Base-by-base conservation (phyloP, 2,329 filamentous ascomycete genomes). In the Colletotrichum tamarilloi region DNA sequence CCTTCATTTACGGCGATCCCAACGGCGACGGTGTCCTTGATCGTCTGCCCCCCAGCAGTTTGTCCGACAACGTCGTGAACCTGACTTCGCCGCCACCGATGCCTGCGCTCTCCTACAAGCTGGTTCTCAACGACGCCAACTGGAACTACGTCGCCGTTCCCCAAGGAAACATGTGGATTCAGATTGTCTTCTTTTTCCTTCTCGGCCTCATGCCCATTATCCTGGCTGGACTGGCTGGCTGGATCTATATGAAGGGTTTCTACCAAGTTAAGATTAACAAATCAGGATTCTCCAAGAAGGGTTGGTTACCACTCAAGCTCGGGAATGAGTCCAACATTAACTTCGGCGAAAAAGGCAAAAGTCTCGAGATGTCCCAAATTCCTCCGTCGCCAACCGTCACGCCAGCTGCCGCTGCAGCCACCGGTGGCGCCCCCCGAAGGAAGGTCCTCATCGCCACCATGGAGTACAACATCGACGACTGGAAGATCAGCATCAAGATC, bases 381-480 rank as follows among this genome's bases (percentile, higher is more conserved):
- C 67, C 70, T 65, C 67, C 56, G 24, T 72, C 72, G n/a, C 62
- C 68, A 32, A 24, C 62, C 66, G 67, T 60, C 38, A 67, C 72
- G 35, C 71, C 71, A 14, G 53, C 60, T 38, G 74, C 57, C 42
- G 76, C 56, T 1, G 59, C 79, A 14, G 74, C 72, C 2, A 69
- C 75, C 19, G 74, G 69, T 42, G 76, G 74, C 56, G 70, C 68
- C 19, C 80, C 84, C 24, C 78, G 84, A 57, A 84, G 89, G n/a
- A 92, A 87, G 38, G 88, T 92, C 2, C 85, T 93, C 26, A 92
- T 93, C 66, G 91, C 90, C 14, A 93, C 91, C 7, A 92, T 93
- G 89, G 91, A 93, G 80, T 93, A 93, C 80, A 90, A 93, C 74
- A 92, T 93, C 73, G 89, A 91, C 68, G 91, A 93, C 78, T 93